phyloP scores from a whole-genome alignment of 306 rosid species.

The Echinosophora koreensis region DNA sequence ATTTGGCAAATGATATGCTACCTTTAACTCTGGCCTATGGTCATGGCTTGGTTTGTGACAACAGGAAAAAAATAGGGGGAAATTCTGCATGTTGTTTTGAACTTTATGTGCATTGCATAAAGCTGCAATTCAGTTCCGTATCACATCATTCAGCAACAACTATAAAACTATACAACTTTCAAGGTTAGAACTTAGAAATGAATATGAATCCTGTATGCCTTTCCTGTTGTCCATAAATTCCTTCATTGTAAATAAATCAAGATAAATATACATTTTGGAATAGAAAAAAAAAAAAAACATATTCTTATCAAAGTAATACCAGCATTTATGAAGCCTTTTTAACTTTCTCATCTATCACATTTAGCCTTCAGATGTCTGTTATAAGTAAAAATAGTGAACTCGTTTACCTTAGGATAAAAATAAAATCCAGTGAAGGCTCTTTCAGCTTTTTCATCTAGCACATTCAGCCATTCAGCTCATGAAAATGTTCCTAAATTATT shows the following conservation, averaged over 20 bases:
- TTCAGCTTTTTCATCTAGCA: too few species aligned
- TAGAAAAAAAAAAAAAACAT: background rate
- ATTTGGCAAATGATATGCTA: background rate
- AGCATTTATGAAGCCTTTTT: too few species aligned
- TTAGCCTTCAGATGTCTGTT: background rate
- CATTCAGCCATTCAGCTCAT: too few species aligned
- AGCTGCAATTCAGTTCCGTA: background rate
- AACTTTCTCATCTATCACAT: background rate
- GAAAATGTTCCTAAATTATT: too few species aligned
- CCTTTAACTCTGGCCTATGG: too few species aligned
- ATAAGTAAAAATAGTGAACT: background rate
- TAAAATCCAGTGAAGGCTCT: too few species aligned
- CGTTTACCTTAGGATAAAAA: too few species aligned
- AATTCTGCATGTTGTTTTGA: background rate
- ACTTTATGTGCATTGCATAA: background rate
- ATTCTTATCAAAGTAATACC: background rate
- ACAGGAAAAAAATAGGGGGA: background rate
- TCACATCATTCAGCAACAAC: slow-evolving; percentile 6
- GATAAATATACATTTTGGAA: slow-evolving; percentile 2
- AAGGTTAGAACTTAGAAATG: background rate
- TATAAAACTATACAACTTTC: background rate
- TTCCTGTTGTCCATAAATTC: background rate
- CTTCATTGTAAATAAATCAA: background rate
- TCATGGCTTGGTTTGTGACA: background rate
- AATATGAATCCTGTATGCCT: background rate